Base-by-base conservation (phyloP, 1,284 basidiomycete genomes). In the Lignosus rhinocerotis region DNA sequence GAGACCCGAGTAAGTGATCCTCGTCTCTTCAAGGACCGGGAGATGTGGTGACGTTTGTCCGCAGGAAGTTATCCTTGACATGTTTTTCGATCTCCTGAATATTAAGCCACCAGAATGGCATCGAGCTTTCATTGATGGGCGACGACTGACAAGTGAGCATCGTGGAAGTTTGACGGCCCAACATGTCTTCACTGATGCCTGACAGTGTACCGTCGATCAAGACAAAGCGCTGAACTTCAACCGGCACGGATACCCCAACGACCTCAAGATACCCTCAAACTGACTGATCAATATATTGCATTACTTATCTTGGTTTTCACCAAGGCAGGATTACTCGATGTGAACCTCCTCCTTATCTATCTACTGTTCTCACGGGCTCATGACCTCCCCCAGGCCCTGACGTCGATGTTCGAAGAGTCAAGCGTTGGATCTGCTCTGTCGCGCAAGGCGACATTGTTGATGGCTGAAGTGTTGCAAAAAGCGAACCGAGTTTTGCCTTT, bases 241-340 rank as follows among this genome's bases (percentile, higher is more conserved):
- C 56, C 67, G 32, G 21, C 63, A 57, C 68, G 70, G 32, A 58
- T 67, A 46, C 64, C 70, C 14, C 85, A 85, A 56, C 81, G 82
- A 63, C 73, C 77, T 7, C 76, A 83, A 41, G 84, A 88, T 63
- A 80, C 83, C 9, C 75, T 94, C 41, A 96, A 92, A 66, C 75
- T 98, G 6, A 90, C 94, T 2, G 95, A 98, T 69, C 96, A 99
- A 69, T 99, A 94, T 70, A 85, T 96, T 45, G 90, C 92, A 0
- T 79, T 99, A n/a, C 77, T 99, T 2, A 81, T 98, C 8, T 80
- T 93, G 12, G 84, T 98, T 5, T 88, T 98, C 59, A 86, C 90
- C 14, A 90, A 96, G 65, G 89, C 92, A 2, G 96, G 96, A 9
- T 76, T 99, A 1, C 76, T 94, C 41, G 93, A 96, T 71, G 94